phyloP scores from a whole-genome alignment of 2,329 filamentous ascomycete species.

The Paramyrothecium sp. region DNA sequence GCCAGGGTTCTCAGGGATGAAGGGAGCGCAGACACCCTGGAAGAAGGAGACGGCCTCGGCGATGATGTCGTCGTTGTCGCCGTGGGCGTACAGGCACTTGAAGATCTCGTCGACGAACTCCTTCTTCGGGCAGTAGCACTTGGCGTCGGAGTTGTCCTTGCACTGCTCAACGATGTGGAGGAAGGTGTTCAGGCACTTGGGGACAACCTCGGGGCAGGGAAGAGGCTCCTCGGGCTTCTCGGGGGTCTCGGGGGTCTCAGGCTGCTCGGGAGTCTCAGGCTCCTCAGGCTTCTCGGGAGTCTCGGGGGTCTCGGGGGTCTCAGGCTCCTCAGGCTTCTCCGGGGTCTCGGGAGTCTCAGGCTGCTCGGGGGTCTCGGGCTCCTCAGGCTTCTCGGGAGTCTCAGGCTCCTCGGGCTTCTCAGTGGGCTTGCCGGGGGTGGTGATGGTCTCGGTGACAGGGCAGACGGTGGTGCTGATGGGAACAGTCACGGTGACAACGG shows the following conservation, averaged over 20 bases:
- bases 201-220: conserved; percentile 70
- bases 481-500: conserved; percentile 52
- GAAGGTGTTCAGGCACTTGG: conserved; percentile 92
- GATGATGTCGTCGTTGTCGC: conserved; percentile 63
- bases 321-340: conserved; percentile 27
- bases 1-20: conserved; percentile 75
- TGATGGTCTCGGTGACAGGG: conserved; percentile 56
- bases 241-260: conserved; percentile 11
- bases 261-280: conserved; percentile 8
- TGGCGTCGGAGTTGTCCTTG: conserved; percentile 76
- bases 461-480: conserved; percentile 60
- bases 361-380: conserved; percentile 9
- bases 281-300: conserved; percentile 5
- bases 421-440: conserved; percentile 23
- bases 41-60: conserved; percentile 76
- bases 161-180: conserved; percentile 66
- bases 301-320: conserved; percentile 41
- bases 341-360: conserved; percentile 6
- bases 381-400: conserved; percentile 12
- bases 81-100: conserved; percentile 77
- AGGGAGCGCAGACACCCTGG: conserved; percentile 83
- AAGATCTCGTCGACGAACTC: conserved; percentile 79
- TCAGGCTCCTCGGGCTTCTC: conserved; percentile 1
- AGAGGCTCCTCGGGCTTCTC: conserved; percentile 34
- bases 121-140: conserved; percentile 83